Conservation (phyloP, 2,329 filamentous ascomycete species). For the Talaromyces sp. region DNA sequence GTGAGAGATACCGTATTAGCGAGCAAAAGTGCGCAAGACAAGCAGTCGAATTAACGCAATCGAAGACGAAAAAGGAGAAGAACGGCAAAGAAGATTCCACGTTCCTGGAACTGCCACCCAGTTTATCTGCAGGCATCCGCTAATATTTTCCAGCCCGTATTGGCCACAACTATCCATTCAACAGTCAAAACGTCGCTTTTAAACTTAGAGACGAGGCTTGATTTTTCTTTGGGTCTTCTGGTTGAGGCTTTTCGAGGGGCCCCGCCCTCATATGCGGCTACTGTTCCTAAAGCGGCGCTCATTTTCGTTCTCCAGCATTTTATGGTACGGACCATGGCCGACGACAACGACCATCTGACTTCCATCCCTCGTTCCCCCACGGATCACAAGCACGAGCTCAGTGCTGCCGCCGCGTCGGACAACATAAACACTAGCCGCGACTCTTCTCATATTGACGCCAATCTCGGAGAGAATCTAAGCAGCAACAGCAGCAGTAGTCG, state of each 20-base stretch:
- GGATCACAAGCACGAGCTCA: conserved; percentile 15
- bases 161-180: background rate
- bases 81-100: too few species aligned
- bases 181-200: background rate
- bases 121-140: background rate
- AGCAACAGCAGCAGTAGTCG: conserved; percentile 10
- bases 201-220: background rate
- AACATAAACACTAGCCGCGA: conserved; percentile 3
- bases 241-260: background rate
- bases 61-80: background rate
- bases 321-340: conserved; percentile 20
- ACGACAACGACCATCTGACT: conserved; percentile 20
- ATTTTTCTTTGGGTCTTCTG: background rate
- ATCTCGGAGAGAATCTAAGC: conserved; percentile 2
- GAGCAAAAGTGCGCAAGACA: background rate
- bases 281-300: conserved; percentile 12
- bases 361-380: conserved; percentile 19
- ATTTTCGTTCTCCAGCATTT: conserved; percentile 7
- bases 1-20: background rate
- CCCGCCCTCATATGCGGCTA: conserved; percentile 11
- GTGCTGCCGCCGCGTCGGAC: conserved; percentile 14
- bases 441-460: background rate
- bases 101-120: background rate
- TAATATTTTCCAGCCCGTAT: background rate
- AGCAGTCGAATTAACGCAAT: background rate